These are phyloP conservation scores for Peziza echinospora DNA, from an alignment of 495 filamentous ascomycete species.

Conservation along the genomic window DNA sequence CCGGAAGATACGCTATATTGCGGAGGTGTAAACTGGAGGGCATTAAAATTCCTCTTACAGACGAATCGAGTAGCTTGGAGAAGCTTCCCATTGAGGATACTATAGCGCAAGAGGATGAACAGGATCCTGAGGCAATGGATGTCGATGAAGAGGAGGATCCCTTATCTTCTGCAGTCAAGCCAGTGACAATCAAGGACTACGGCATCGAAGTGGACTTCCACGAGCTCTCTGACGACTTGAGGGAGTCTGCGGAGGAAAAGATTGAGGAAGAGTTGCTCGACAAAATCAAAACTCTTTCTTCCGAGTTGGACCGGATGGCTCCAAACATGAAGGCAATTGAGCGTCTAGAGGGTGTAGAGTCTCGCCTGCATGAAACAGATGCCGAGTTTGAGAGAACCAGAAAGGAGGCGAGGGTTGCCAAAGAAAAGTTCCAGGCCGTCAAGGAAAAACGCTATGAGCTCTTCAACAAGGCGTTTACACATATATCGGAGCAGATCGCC, in stretches of 20 bases:
- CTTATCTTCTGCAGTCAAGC: conserved; percentile 24
- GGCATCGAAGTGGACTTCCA: conserved; percentile 86
- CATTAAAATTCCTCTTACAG: conserved; percentile 58
- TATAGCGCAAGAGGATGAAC: conserved; percentile 37
- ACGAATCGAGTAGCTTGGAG: conserved; percentile 54
- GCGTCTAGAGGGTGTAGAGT: conserved; percentile 66
- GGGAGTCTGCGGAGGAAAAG: conserved; percentile 39
- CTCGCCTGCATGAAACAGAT: conserved; percentile 63
- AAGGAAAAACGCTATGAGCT: conserved; percentile 68
- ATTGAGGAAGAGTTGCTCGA: conserved; percentile 62
- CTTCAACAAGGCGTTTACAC: conserved; percentile 83
- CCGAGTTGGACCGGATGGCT: conserved; percentile 74
- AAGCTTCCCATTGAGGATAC: conserved; percentile 72
- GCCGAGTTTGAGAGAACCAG: conserved; percentile 74
- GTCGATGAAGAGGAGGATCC: conserved; percentile 48
- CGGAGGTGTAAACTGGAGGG: conserved; percentile 85
- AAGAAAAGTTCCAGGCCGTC: conserved; percentile 58
- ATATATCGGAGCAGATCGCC: conserved; percentile 87
- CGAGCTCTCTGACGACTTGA: conserved; percentile 63
- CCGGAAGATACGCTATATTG: conserved; percentile 60
- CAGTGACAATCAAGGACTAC: conserved; percentile 47
- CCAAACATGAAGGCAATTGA: conserved; percentile 92
- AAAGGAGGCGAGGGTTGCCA: conserved; percentile 44
- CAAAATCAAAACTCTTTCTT: conserved; percentile 46
- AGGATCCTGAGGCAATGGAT: conserved; percentile 64